Evolutionary conservation across 2,329 filamentous ascomycete genomes (phyloP).

Genomic region (Botryotinia calthae): DNA sequence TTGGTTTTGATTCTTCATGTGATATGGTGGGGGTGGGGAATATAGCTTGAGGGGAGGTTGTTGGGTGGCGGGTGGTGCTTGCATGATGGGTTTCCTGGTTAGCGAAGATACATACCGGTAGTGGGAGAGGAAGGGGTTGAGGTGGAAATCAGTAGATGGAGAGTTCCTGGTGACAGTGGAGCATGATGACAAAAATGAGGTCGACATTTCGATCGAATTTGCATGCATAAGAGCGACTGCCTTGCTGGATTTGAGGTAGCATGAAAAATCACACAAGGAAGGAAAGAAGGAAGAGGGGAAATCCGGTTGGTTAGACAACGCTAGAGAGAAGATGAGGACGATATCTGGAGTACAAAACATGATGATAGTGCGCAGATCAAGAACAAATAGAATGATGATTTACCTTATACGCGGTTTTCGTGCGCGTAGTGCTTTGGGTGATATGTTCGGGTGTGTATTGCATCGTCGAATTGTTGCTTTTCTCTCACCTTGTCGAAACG

Average conservation of each 20-base stretch:
- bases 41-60: background rate
- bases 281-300: too few species aligned
- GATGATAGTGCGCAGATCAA: background rate
- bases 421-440: background rate
- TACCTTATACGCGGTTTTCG: background rate
- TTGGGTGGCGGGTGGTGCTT: background rate
- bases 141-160: background rate
- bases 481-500: background rate
- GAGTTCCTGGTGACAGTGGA: background rate
- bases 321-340: background rate
- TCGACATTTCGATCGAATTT: background rate
- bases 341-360: background rate
- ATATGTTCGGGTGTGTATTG: background rate
- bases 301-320: background rate
- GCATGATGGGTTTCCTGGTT: background rate
- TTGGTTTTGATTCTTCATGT: conserved; percentile 11
- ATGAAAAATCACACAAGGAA: background rate
- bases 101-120: background rate
- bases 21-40: background rate
- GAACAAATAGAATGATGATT: background rate
- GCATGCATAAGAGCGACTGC: background rate
- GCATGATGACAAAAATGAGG: conserved; percentile 14
- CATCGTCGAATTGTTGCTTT: background rate
- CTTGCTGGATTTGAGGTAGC: conserved; percentile 4
- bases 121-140: background rate